A percentile compares a stretch with the other conserved stretches of the same genome.
These are phyloP conservation scores for Leptographium flavum DNA, from an alignment of 2,329 filamentous ascomycete species.

Conservation along the genomic window DNA sequence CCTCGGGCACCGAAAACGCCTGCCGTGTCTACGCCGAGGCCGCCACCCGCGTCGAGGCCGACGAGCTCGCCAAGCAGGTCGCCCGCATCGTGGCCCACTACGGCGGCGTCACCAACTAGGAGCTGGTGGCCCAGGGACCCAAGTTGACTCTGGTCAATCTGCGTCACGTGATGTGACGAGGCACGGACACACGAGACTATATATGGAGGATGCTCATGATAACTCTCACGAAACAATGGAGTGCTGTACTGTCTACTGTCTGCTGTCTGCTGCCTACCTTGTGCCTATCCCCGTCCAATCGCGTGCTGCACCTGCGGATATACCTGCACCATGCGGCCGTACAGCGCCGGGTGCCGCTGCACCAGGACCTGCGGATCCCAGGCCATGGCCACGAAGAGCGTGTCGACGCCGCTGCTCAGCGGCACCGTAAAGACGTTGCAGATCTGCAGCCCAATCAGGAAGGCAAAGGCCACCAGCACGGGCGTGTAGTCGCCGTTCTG, in stretches of 20 bases:
- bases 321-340: conserved; percentile 60
- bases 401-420: conserved; percentile 76
- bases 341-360: conserved; percentile 68
- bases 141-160: too few species aligned
- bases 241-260: too few species aligned
- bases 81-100: conserved; percentile 57
- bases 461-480: conserved; percentile 70
- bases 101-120: conserved; percentile 15
- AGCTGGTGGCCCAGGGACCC: too few species aligned
- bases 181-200: too few species aligned
- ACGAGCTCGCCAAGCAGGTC: conserved; percentile 78
- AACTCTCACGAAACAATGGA: too few species aligned
- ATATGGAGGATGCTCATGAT: too few species aligned
- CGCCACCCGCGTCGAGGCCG: conserved; percentile 73
- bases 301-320: conserved; percentile 75
- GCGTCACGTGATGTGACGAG: too few species aligned
- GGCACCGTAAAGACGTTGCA: conserved; percentile 79
- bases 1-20: conserved; percentile 90
- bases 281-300: conserved; percentile 28
- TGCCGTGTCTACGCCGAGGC: conserved; percentile 95
- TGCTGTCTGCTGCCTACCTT: conserved; percentile 25
- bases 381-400: conserved; percentile 70
- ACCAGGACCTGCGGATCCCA: conserved; percentile 64
- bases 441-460: conserved; percentile 82
- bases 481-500: conserved; percentile 50